These are phyloP conservation scores for Spencermartinsiella ligniputridi DNA, from an alignment of 1,139 yeast genomes.

Conservation along the genomic window DNA sequence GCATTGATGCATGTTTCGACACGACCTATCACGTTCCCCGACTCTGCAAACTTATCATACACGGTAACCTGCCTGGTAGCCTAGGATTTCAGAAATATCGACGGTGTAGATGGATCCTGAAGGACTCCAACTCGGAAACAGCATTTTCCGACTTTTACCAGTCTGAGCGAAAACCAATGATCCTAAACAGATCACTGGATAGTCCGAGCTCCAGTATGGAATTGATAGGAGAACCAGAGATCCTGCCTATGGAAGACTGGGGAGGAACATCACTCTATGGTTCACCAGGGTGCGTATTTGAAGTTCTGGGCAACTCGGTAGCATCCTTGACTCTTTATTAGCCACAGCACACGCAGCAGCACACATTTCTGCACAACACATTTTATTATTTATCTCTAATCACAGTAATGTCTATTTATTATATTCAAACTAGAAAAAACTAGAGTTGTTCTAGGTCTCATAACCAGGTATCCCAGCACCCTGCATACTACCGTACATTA, in stretches of 20 bases:
- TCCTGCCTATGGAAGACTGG: conserved; percentile 22
- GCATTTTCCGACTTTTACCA: conserved; percentile 12
- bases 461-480: too few relatives aligned
- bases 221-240: conserved; percentile 25
- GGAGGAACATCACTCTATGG: conserved; percentile 30
- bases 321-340: conserved; percentile 26
- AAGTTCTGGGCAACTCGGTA: conserved; percentile 25
- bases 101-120: conserved; percentile 30
- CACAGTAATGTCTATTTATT: neutral
- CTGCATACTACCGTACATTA: too few relatives aligned
- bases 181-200: conserved; percentile 26
- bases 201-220: conserved; percentile 29
- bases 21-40: conserved; percentile 21
- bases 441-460: too few relatives aligned
- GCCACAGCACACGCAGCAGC: too few relatives aligned
- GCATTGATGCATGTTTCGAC: conserved; percentile 32
- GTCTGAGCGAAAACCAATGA: conserved; percentile 21
- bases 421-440: too few relatives aligned
- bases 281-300: conserved; percentile 25
- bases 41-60: conserved; percentile 29
- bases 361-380: too few relatives aligned
- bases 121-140: conserved; percentile 17
- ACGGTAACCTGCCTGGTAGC: conserved; percentile 33
- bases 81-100: conserved; percentile 28
- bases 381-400: neutral